These are phyloP conservation scores for Boletus edulis DNA, from an alignment of 768 basidiomycete genomes.

Conservation along the genomic window DNA sequence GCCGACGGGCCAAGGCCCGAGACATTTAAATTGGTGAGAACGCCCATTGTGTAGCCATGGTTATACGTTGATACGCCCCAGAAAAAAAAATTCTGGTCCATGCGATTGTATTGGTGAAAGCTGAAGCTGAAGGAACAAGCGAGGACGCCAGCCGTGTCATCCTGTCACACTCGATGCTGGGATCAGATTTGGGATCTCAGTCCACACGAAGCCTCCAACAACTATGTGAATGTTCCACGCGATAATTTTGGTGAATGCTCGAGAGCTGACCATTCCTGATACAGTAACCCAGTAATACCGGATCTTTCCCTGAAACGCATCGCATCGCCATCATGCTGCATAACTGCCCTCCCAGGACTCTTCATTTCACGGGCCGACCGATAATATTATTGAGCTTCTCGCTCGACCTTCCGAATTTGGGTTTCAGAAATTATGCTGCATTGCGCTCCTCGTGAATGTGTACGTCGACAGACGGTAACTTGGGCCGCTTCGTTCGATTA, in stretches of 20 bases:
- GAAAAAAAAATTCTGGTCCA: background rate
- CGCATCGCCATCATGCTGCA: background rate
- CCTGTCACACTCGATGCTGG: background rate
- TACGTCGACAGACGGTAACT: background rate
- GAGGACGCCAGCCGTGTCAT: background rate
- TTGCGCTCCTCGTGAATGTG: background rate
- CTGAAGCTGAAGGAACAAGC: background rate
- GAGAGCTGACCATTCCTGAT: background rate
- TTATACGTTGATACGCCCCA: conserved; percentile 13
- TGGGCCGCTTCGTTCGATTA: background rate
- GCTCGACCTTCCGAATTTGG: background rate
- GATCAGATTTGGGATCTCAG: background rate
- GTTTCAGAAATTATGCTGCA: background rate
- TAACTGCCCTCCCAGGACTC: conserved; percentile 1
- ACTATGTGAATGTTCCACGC: background rate
- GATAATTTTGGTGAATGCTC: background rate
- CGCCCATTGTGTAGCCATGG: conserved; percentile 13
- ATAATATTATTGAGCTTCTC: background rate
- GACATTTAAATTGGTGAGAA: background rate
- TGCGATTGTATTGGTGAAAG: background rate
- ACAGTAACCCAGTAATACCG: conserved; percentile 1
- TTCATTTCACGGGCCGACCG: conserved; percentile 4
- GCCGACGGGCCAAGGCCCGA: background rate
- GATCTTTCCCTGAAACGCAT: conserved; percentile 21
- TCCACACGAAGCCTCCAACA: background rate